Conservation (phyloP, 345 rosid species). For the Tarenaya hassleriana region DNA sequence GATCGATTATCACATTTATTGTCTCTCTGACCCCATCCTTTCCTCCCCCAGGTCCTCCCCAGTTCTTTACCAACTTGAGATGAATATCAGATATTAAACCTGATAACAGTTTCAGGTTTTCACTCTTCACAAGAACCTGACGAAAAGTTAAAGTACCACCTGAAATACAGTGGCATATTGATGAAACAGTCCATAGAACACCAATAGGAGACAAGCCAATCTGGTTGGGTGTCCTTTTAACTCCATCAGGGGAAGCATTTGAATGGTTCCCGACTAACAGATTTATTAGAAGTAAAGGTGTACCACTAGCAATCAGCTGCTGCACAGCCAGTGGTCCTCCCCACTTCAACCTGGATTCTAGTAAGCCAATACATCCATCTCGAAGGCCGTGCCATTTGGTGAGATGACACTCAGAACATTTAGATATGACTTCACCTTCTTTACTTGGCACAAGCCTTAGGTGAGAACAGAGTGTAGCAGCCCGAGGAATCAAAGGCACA, state of each 20-base stretch:
- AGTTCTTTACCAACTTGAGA: conserved; percentile 71
- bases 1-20: conserved; percentile 67
- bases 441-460: conserved; percentile 45
- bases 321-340: conserved; percentile 81
- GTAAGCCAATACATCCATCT: conserved; percentile 90
- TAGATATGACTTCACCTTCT: conserved; percentile 34
- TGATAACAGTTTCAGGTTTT: conserved; percentile 50
- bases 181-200: conserved; percentile 77
- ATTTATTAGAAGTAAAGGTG: conserved; percentile 65
- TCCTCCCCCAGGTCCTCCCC: conserved; percentile 94
- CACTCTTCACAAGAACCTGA: conserved; percentile 63
- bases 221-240: conserved; percentile 32
- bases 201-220: conserved; percentile 79
- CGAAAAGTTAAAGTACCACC: conserved; percentile 72
- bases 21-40: conserved; percentile 78
- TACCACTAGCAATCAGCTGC: conserved; percentile 80
- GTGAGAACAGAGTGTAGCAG: conserved; percentile 67
- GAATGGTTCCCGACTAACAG: conserved; percentile 46
- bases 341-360: conserved; percentile 75
- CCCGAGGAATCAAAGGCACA: conserved; percentile 81
- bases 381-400: conserved; percentile 85
- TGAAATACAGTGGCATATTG: conserved; percentile 74
- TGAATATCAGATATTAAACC: conserved; percentile 64
- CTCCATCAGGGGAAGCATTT: conserved; percentile 36
- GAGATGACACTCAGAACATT: conserved; percentile 28